Percentiles rank a stretch among this genome's conserved stretches.
phyloP scores from a whole-genome alignment of 2,329 filamentous ascomycete genomes.

The Stachybotrys chlorohalonatus region DNA sequence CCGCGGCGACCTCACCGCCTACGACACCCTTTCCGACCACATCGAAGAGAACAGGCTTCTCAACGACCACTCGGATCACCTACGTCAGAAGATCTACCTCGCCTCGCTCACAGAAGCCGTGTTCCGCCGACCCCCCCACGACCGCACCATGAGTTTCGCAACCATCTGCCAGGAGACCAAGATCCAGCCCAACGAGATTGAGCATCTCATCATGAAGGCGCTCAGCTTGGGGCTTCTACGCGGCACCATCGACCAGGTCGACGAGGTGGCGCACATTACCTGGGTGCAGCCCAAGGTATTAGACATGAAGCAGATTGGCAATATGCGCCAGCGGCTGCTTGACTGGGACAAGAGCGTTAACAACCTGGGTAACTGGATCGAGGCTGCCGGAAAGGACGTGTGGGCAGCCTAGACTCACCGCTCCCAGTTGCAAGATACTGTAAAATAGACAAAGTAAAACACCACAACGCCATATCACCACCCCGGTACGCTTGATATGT shows the following conservation, averaged over 20 bases:
- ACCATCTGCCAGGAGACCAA: conserved; percentile 90
- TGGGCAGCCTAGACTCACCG: conserved; percentile 62
- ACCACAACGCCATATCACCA: too few species aligned
- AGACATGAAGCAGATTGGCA: conserved; percentile 89
- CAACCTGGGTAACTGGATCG: conserved; percentile 93
- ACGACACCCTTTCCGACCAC: conserved; percentile 73
- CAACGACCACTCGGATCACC: conserved; percentile 67
- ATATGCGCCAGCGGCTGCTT: conserved; percentile 77
- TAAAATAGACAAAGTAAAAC: background rate
- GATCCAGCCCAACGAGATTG: conserved; percentile 83
- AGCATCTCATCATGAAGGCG: conserved; percentile 99
- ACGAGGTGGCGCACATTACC: conserved; percentile 86
- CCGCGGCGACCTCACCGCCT: conserved; percentile 81
- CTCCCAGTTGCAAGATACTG: background rate
- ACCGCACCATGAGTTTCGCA: conserved; percentile 85
- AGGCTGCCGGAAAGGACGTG: conserved; percentile 85
- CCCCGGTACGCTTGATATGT: too few species aligned
- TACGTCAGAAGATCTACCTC: conserved; percentile 98
- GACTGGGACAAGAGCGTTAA: conserved; percentile 98
- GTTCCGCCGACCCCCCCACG: conserved; percentile 90
- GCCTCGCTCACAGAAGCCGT: conserved; percentile 91
- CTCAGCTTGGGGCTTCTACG: conserved; percentile 81
- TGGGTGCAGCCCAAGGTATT: conserved; percentile 99
- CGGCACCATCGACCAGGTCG: conserved; percentile 94
- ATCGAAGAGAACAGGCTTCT: conserved; percentile 74